Evolutionary conservation across 257 asterid genomes (phyloP).

Genomic region (Coffea eugenioides): DNA sequence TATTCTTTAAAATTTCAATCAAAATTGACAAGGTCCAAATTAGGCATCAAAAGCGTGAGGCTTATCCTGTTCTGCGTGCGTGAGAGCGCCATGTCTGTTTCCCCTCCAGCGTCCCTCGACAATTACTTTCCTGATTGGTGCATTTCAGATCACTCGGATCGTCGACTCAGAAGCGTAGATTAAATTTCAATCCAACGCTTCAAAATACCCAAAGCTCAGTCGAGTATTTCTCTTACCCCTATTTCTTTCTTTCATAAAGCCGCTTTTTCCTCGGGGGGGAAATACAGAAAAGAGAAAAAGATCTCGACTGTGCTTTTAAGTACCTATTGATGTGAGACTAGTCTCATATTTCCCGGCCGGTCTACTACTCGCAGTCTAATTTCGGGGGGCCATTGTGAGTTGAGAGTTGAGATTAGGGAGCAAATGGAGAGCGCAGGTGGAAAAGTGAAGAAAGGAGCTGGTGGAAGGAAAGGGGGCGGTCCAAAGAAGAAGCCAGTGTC

Average conservation of each 20-base stretch:
- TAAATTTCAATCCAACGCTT: conserved; percentile 26
- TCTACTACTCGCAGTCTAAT: no score
- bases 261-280: no score
- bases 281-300: no score
- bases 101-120: not conserved
- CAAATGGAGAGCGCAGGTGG: conserved; percentile 34
- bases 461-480: conserved; percentile 44
- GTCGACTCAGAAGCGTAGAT: conserved; percentile 13
- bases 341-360: no score
- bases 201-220: not conserved
- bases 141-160: conserved; percentile 28
- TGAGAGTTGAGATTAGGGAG: conserved; percentile 18
- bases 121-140: conserved; percentile 25
- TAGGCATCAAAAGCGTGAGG: not conserved
- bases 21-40: not conserved
- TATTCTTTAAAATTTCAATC: no score
- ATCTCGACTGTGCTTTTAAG: no score
- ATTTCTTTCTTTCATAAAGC: no score
- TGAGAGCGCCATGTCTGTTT: not conserved
- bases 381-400: no score
- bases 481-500: conserved; percentile 44
- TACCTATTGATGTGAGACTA: no score
- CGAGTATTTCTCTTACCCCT: no score
- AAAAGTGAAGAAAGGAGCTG: conserved; percentile 41
- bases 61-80: not conserved